phyloP scores from a whole-genome alignment of 1,284 basidiomycete genomes.

The Phaffia rhodozyma region DNA sequence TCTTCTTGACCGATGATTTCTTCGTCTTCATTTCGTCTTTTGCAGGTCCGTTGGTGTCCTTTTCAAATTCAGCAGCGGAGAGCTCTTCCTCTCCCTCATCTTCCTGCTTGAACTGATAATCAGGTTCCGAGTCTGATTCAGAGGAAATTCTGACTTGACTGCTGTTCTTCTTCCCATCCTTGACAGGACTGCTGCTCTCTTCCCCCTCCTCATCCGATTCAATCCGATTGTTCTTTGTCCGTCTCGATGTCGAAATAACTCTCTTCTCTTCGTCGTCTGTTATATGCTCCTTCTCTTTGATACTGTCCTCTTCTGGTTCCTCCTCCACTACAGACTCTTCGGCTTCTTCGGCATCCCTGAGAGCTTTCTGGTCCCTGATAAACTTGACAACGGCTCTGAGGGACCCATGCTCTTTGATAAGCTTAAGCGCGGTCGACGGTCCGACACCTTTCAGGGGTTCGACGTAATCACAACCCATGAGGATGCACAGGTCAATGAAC shows the following conservation, averaged over 20 bases:
- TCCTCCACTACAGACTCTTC: constrained; percentile 26
- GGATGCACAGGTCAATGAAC: constrained; percentile 95
- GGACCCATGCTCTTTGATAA: constrained; percentile 73
- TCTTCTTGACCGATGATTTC: constrained; percentile 26
- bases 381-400: constrained; percentile 72
- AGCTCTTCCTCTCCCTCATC: constrained; percentile 14
- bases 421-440: constrained; percentile 76
- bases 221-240: too few species aligned
- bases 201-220: too few species aligned
- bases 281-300: constrained; percentile 29
- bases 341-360: constrained; percentile 31
- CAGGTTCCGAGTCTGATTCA: not conserved
- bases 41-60: too few species aligned
- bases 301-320: constrained; percentile 16
- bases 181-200: too few species aligned
- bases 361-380: constrained; percentile 60
- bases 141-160: not conserved
- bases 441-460: constrained; percentile 47
- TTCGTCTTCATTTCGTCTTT: not conserved
- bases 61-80: not conserved
- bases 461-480: constrained; percentile 96
- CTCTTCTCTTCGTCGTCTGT: constrained; percentile 15
- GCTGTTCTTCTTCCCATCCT: too few species aligned
- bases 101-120: not conserved
- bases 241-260: constrained; percentile 1